Evolutionary conservation across 2,329 filamentous ascomycete genomes (phyloP), one percentile per base, ranked within the genome.

Genomic region (Fusarium bactridioides): DNA sequence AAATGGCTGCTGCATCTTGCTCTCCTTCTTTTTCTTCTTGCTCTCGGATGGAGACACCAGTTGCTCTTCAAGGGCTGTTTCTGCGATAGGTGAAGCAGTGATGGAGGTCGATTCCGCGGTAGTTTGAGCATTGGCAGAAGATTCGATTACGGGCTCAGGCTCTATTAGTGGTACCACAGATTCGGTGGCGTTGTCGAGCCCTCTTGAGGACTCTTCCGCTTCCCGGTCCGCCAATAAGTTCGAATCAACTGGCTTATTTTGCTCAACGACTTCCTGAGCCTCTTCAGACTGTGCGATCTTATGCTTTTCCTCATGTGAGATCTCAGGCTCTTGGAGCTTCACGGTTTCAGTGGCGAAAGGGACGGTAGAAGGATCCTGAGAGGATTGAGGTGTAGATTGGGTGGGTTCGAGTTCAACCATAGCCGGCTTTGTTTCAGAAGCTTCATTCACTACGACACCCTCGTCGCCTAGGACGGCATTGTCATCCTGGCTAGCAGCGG

Each of bases 21-120:
- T 72, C 67, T 78, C 76, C 62, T 76, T 78, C 66, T 77, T 77
- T 57, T 73, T 76, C 63, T 77, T 77, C 63, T 76, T 77, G 53
- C 60, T 73, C 63, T 76, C 74, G 5, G 68, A 58, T 23, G 58
- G 70, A 41, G 70, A 51, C 23, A 61, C 60, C 10, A 29, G 25
- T 27, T 54, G 38, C 29, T 70, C 67, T 33, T 60, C 60, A 18
- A 27, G 41, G 7, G 38, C 57, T 16, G 31, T 38, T n/a, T 71
- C 67, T 19, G 53, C n/a, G 11, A 31, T 23, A n/a, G 38, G 21
- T 25, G 38, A 58, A 37, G 45, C 19, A 18, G 44, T 47, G 64
- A 77, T 38, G 43, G 64, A 59, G 69, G 70, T 53, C 53, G 75
- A 54, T 51, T 76, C 60, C 13, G 40, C 7, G 37, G 29, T 45